phyloP scores from a whole-genome alignment of 2,329 filamentous ascomycete genomes.

The Colletotrichum endophyticum region DNA sequence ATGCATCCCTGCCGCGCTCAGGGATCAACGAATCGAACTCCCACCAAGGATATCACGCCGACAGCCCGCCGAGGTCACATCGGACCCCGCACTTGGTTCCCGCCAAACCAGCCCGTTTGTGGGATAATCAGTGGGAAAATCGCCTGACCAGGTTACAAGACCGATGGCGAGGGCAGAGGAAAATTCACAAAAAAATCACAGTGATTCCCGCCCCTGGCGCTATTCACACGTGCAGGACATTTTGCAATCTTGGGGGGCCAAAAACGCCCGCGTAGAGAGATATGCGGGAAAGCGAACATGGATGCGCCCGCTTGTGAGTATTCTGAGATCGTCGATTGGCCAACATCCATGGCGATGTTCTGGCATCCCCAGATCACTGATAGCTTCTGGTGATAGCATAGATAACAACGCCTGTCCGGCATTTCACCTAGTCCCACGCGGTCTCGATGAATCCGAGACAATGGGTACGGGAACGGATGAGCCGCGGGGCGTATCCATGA shows the following conservation, averaged over 20 bases:
- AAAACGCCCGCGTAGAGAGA: not conserved
- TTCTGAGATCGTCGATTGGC: not conserved
- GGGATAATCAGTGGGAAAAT: not conserved
- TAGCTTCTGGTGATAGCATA: constrained; percentile 1
- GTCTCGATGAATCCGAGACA: not conserved
- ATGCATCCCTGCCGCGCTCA: not conserved
- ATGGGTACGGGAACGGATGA: not conserved
- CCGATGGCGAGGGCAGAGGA: not conserved
- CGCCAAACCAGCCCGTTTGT: not conserved
- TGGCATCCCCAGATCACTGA: not conserved
- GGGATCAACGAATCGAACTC: not conserved
- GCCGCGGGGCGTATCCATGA: not conserved
- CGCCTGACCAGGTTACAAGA: not conserved
- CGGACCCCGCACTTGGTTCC: constrained; percentile 5
- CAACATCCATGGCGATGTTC: not conserved
- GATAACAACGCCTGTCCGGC: not conserved
- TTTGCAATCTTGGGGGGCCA: not conserved
- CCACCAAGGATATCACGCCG: not conserved
- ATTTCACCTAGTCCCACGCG: not conserved
- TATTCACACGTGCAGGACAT: not conserved
- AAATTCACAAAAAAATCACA: not conserved
- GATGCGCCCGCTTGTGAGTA: not conserved
- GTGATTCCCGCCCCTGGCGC: not conserved
- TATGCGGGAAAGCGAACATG: not conserved
- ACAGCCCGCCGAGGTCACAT: constrained; percentile 2